A percentile compares a stretch with the other conserved stretches of the same genome.
Evolutionary conservation across 1,284 basidiomycete species (phyloP).

Genomic region (Trichosporon inkin): DNA sequence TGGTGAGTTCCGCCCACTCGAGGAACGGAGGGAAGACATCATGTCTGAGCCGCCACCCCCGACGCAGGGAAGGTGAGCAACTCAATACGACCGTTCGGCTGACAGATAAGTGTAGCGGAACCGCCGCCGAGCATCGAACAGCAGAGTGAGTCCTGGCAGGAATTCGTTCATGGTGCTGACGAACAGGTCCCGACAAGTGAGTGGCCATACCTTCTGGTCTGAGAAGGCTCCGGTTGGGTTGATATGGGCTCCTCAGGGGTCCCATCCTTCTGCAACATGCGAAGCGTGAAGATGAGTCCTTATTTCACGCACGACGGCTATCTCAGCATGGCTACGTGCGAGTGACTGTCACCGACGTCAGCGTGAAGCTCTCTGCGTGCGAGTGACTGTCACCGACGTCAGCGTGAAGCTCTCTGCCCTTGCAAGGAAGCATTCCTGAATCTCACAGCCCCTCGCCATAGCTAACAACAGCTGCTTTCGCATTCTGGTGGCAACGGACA

Average conservation of each 20-base stretch:
- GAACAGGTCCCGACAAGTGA: constrained; percentile 14
- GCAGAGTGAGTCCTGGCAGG: constrained; percentile 1
- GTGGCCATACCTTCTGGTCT: background rate
- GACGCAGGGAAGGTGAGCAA: background rate
- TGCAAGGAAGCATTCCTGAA: too few relatives aligned
- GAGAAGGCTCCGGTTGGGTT: too few relatives aligned
- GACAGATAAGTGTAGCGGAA: constrained; percentile 13
- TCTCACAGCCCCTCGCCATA: too few relatives aligned
- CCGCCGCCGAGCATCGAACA: constrained; percentile 34
- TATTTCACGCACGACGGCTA: too few relatives aligned
- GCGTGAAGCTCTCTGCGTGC: too few relatives aligned
- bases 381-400: too few relatives aligned
- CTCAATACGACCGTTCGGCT: background rate
- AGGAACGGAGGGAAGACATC: background rate
- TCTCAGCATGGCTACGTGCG: too few relatives aligned
- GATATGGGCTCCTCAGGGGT: too few relatives aligned
- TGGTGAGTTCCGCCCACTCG: background rate
- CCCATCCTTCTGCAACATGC: too few relatives aligned
- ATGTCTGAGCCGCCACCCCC: constrained; percentile 1
- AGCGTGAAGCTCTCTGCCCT: too few relatives aligned
- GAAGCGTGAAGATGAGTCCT: too few relatives aligned
- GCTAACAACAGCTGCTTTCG: constrained; percentile 55
- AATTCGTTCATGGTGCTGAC: background rate
- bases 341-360: too few relatives aligned
- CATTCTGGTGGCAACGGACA: constrained; percentile 88